Evolutionary conservation across 148 eudicot species (phyloP).

Genomic region (Cornus florida): DNA sequence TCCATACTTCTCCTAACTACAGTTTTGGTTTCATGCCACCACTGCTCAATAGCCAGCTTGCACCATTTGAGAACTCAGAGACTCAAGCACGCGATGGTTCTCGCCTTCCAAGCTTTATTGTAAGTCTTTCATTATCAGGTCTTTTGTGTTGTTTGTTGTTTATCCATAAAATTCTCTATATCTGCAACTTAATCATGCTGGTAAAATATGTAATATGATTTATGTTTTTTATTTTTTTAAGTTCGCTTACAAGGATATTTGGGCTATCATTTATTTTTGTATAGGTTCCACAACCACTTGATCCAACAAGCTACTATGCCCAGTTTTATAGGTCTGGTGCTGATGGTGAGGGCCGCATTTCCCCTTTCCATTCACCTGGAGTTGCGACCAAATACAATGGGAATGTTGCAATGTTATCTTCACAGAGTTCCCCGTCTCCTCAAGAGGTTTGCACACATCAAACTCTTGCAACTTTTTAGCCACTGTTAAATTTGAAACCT

Average conservation of each 20-base stretch:
- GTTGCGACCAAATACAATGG: slow-evolving; percentile 57
- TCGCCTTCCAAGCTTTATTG: slow-evolving; percentile 61
- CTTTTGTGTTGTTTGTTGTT: slow-evolving; percentile 1
- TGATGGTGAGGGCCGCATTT: slow-evolving; percentile 69
- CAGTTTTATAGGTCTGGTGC: slow-evolving; percentile 65
- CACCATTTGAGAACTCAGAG: slow-evolving; percentile 61
- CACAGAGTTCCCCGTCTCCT: slow-evolving; percentile 55
- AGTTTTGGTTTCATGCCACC: slow-evolving; percentile 67
- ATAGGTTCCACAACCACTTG: slow-evolving; percentile 63
- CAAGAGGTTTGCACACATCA: slow-evolving; percentile 60
- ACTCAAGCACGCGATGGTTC: slow-evolving; percentile 60
- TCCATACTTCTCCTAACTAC: slow-evolving; percentile 49
- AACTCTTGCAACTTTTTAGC: not conserved
- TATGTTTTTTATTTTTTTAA: not conserved
- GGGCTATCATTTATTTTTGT: not conserved
- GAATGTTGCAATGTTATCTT: slow-evolving; percentile 46
- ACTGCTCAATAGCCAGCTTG: slow-evolving; percentile 48
- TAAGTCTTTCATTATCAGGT: slow-evolving; percentile 36
- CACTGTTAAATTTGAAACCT: not conserved
- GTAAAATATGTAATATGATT: not conserved
- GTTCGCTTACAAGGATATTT: not conserved
- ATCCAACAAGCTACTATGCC: slow-evolving; percentile 71
- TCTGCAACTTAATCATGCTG: slow-evolving; percentile 2
- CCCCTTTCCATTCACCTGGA: slow-evolving; percentile 65
- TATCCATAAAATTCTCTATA: not conserved